Evolutionary conservation across 192 early-diverging fungal genomes (phyloP).

Genomic region (Gigaspora rosea): DNA sequence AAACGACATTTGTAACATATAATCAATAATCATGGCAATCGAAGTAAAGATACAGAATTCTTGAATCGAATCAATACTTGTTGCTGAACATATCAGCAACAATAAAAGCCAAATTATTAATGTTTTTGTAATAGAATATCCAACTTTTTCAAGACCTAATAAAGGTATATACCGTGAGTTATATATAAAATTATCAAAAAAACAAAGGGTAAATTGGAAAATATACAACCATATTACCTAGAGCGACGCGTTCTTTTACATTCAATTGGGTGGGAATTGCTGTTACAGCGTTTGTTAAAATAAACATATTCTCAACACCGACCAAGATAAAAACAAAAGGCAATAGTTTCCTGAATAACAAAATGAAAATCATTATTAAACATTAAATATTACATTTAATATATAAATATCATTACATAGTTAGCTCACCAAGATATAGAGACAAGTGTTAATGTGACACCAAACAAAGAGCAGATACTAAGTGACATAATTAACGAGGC

Average conservation of each 20-base stretch:
- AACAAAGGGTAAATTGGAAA: neutral
- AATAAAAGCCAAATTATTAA: slow-evolving; percentile 59
- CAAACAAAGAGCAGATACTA: slow-evolving; percentile 64
- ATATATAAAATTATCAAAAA: neutral
- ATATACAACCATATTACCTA: slow-evolving; percentile 39
- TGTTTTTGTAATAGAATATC: slow-evolving; percentile 62
- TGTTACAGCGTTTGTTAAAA: slow-evolving; percentile 72
- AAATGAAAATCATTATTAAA: neutral
- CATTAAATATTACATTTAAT: neutral
- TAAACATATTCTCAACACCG: slow-evolving; percentile 78
- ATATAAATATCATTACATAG: no score
- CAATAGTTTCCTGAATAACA: neutral
- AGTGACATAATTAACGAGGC: slow-evolving; percentile 64
- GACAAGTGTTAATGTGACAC: slow-evolving; percentile 53
- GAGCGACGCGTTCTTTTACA: slow-evolving; percentile 69
- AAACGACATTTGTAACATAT: slow-evolving; percentile 77
- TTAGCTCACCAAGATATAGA: slow-evolving; percentile 61
- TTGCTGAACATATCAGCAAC: slow-evolving; percentile 58
- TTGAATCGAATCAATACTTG: slow-evolving; percentile 62
- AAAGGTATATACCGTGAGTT: neutral
- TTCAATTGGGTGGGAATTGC: slow-evolving; percentile 68
- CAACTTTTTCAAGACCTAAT: slow-evolving; percentile 59
- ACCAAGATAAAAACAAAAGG: slow-evolving; percentile 70
- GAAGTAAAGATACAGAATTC: slow-evolving; percentile 76
- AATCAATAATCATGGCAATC: slow-evolving; percentile 72